Conservation (phyloP, 1,284 basidiomycete species). For the Moesziomyces sp. region DNA sequence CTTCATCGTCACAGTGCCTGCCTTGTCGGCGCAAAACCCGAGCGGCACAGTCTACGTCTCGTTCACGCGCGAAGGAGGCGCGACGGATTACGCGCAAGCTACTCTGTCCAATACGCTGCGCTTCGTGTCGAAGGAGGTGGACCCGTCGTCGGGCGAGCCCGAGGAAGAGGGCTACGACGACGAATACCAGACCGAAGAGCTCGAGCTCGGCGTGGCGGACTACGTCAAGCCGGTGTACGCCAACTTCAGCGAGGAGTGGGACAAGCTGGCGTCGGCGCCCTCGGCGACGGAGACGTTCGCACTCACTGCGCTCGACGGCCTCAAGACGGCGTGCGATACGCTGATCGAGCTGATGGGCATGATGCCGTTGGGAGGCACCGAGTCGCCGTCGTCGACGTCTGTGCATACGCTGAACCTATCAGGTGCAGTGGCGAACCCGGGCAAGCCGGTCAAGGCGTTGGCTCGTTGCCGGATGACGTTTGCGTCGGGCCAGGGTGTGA, state of each 20-base stretch:
- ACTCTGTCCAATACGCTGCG: slow-evolving; percentile 95
- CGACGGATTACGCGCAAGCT: slow-evolving; percentile 81
- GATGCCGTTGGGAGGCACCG: slow-evolving; percentile 82
- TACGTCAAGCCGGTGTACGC: slow-evolving; percentile 93
- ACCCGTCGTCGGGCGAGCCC: slow-evolving; percentile 93
- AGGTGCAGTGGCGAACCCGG: slow-evolving; percentile 83
- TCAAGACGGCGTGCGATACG: slow-evolving; percentile 87
- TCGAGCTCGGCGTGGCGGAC: slow-evolving; percentile 89
- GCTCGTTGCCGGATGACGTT: slow-evolving; percentile 96
- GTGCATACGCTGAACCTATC: slow-evolving; percentile 95
- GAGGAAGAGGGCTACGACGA: slow-evolving; percentile 99
- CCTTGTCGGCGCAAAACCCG: slow-evolving; percentile 75
- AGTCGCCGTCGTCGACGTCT: slow-evolving; percentile 74
- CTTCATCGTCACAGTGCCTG: slow-evolving; percentile 87
- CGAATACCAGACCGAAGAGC: slow-evolving; percentile 96
- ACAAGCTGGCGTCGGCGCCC: slow-evolving; percentile 74
- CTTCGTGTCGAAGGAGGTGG: slow-evolving; percentile 96
- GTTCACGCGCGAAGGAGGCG: slow-evolving; percentile 80
- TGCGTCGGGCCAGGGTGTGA: slow-evolving; percentile 89
- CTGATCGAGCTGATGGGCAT: slow-evolving; percentile 94
- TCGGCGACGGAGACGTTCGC: slow-evolving; percentile 90
- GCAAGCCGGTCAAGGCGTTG: slow-evolving; percentile 86
- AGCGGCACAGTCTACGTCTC: slow-evolving; percentile 90
- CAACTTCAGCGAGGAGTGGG: slow-evolving; percentile 94
- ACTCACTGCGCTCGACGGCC: slow-evolving; percentile 88